Evolutionary conservation across 805 yeast genomes (phyloP), one percentile per base, ranked within the genome.

Genomic region (Lipomyces starkeyi): DNA sequence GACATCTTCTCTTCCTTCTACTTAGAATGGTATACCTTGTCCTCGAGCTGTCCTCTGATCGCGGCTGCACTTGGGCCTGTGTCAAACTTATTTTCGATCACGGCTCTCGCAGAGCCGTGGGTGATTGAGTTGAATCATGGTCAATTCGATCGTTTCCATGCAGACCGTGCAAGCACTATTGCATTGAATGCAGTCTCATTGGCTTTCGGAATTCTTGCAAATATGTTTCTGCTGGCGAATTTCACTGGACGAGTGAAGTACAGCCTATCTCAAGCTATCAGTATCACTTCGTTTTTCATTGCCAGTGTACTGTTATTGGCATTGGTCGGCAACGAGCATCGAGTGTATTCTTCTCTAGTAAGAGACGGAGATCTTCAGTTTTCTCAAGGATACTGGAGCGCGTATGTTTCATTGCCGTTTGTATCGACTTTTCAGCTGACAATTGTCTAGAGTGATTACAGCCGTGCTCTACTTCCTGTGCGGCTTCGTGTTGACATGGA

Each of bases 11-110:
- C 49, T 43, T 43, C 3, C 49, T 13, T 43, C 49, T 43, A 43
- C 22, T 17, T 43, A 43, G 49, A 58, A 53, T 91, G 96, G 95
- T 89, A 89, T 72, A 73, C 84, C 17, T 77, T 88, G 0, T 87
- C 93, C 2, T 84, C 89, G 1, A 88, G 88, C 72, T 83, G 91
- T 71, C 97, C 97, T 0, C 83, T 91, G 32, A 76, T 89, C 8
- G 87, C 93, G 0, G 92, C 94, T 4, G 90, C 94, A 72, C 73
- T 88, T 49, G 96, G 95, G 0, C 97, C 97, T 0, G 73, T 91
- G 34, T 88, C 94, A 5, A 91, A 91, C 72, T 84, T 90, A 83
- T 83, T 87, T 56, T 89, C 94, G 0, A 81, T 90, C 5, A 87
- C 90, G 1, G 91, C 93, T 3, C 82, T 91, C 17, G 86, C 88